These are phyloP conservation scores for Microthlaspi erraticum DNA, from an alignment of 345 rosid species.

Conservation along the genomic window DNA sequence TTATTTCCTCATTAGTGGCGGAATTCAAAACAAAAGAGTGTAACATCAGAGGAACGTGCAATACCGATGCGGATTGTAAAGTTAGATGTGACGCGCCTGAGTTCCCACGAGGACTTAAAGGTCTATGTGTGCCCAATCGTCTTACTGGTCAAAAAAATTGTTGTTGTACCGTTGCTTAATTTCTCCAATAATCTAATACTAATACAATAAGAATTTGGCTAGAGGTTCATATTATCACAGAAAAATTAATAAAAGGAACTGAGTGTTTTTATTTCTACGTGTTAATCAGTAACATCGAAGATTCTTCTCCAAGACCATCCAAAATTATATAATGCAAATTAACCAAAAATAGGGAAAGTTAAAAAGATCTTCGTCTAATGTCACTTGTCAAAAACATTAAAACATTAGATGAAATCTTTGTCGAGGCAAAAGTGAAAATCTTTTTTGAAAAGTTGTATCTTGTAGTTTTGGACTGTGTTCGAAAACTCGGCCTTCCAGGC, in stretches of 20 bases:
- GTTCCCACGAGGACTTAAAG: not conserved
- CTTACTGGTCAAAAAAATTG: not conserved
- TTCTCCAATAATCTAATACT: not conserved
- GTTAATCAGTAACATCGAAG: not conserved
- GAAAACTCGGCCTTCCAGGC: too few relatives aligned
- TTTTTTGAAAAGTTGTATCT: not conserved
- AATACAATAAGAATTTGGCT: not conserved
- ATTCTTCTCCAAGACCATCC: not conserved
- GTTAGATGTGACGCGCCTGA: not conserved
- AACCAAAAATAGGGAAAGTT: not conserved
- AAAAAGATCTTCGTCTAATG: too few relatives aligned
- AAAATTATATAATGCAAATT: not conserved
- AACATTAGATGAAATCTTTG: not conserved
- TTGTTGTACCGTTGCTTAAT: not conserved
- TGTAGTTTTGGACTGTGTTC: constrained; percentile 21
- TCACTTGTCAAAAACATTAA: not conserved
- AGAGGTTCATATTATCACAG: not conserved
- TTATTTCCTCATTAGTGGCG: not conserved
- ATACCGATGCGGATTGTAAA: not conserved
- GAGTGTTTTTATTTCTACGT: not conserved
- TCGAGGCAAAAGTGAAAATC: not conserved
- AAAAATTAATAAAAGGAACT: not conserved
- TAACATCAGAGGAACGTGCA: not conserved
- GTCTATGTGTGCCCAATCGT: not conserved
- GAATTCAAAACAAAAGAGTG: not conserved